Conservation (phyloP, 345 rosid genomes). For the Pugionium cornutum region DNA sequence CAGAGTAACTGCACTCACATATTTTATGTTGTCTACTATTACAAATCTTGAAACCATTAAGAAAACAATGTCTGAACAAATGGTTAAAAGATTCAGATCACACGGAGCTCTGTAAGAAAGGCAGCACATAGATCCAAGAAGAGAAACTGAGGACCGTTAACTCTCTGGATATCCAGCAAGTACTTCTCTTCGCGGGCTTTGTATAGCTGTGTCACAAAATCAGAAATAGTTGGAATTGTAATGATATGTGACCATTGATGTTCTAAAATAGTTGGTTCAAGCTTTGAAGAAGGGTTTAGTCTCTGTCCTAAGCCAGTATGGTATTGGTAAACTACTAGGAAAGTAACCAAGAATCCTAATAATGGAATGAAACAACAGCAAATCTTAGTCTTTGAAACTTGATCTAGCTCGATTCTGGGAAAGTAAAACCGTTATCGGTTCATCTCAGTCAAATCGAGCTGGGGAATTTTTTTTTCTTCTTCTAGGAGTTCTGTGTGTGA, state of each 20-base stretch:
- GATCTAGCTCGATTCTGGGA: too few species aligned
- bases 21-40: constrained; percentile 25
- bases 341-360: constrained; percentile 7
- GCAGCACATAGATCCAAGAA: constrained; percentile 92
- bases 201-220: constrained; percentile 62
- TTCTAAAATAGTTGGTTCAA: constrained; percentile 2
- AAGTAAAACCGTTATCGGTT: not conserved
- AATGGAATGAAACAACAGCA: not conserved
- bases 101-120: constrained; percentile 83
- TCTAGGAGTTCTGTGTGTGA: not conserved
- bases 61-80: constrained; percentile 12
- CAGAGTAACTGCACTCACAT: constrained; percentile 33
- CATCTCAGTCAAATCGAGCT: not conserved
- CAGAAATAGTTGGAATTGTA: not conserved
- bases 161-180: constrained; percentile 81
- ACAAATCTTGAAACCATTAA: constrained; percentile 25
- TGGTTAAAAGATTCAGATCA: constrained; percentile 46
- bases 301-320: constrained; percentile 12
- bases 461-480: not conserved
- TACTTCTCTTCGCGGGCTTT: constrained; percentile 85
- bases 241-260: not conserved
- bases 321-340: constrained; percentile 4
- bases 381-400: not conserved
- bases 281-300: not conserved
- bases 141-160: constrained; percentile 85